A percentile compares a stretch with the other conserved stretches of the same genome.
Conservation (phyloP, 768 basidiomycete genomes). For the Lepiota subincarnata region DNA sequence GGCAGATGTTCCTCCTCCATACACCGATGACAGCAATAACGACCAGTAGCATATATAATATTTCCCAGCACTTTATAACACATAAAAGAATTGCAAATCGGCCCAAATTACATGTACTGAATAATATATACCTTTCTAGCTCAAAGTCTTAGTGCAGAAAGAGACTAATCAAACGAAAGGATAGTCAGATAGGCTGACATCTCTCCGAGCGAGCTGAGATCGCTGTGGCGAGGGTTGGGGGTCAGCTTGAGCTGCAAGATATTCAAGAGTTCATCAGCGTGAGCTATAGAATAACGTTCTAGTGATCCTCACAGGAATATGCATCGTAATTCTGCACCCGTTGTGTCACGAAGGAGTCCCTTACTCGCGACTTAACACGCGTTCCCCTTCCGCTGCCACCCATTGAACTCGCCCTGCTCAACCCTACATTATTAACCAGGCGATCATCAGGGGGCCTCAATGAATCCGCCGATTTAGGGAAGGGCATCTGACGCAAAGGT, state of each 20-base stretch:
- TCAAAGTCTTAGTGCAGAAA: too few relatives aligned
- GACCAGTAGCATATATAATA: background rate
- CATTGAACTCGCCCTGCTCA: background rate
- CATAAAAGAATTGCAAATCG: background rate
- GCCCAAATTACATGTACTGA: too few relatives aligned
- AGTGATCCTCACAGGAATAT: background rate
- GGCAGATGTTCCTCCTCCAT: constrained; percentile 3
- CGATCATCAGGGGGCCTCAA: background rate
- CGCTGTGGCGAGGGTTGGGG: too few relatives aligned
- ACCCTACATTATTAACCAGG: background rate
- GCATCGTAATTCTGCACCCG: background rate
- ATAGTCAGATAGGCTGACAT: too few relatives aligned
- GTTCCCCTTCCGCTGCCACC: background rate
- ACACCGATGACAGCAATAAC: background rate
- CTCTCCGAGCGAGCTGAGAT: too few relatives aligned
- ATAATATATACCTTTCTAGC: too few relatives aligned
- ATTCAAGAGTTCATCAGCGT: too few relatives aligned
- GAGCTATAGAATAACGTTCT: background rate
- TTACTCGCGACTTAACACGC: background rate
- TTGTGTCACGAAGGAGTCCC: background rate
- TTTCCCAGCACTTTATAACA: background rate
- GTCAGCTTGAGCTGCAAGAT: too few relatives aligned
- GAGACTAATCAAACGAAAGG: too few relatives aligned
- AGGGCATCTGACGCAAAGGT: constrained; percentile 2
- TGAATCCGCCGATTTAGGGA: background rate